Base-by-base conservation (phyloP, 2,329 filamentous ascomycete species). In the Pseudocercospora fuligena region DNA sequence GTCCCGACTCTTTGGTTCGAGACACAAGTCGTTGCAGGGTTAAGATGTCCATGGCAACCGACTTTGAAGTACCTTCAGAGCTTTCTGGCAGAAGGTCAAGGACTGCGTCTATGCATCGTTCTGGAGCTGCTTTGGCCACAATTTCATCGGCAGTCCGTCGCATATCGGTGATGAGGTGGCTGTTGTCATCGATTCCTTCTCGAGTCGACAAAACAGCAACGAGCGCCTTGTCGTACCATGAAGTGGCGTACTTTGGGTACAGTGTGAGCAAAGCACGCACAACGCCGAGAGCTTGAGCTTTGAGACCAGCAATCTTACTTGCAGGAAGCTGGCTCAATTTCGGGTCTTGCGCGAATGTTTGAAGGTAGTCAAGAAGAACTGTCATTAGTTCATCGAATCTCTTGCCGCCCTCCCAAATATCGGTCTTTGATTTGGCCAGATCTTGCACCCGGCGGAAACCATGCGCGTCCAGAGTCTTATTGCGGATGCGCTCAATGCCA, bases 391-490 rank as follows among this genome's bases (percentile, higher is more conserved):
- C 84, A 69, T 90, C 87, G 67, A 92, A 93, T 62, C 90, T 88
- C 73, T 90, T 88, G 57, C 90, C 87, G 66, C 90, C 87, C 1
- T 85, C 84, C 75, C 91, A 88, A 21, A 88, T 83, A 14, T 88
- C 84, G 73, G 79, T 77, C 74, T 84, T 87, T 66, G 91, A 89
- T 69, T 90, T 89, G 66, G 93, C 85, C 70, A 93, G 85, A 46
- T 89, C 89, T 77, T 94, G 91, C 58, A 94, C 82, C 74, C 92
- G 91, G 61, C 91, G 87, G 83, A 94, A 93, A 64, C 91, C 91
- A 75, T 93, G 91, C 3, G 92, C 90, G 75, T 94, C 92, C n/a
- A 94, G 85, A 0, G 88, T 88, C 73, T 88, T 88, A 31, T 87
- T 84, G 71, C 88, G 88, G 72, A 94, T 89, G 69, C 91, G 90